These are phyloP conservation scores for Phytophthora sansomeana DNA, from an alignment of 352 stramenopile genomes.

Conservation along the genomic window DNA sequence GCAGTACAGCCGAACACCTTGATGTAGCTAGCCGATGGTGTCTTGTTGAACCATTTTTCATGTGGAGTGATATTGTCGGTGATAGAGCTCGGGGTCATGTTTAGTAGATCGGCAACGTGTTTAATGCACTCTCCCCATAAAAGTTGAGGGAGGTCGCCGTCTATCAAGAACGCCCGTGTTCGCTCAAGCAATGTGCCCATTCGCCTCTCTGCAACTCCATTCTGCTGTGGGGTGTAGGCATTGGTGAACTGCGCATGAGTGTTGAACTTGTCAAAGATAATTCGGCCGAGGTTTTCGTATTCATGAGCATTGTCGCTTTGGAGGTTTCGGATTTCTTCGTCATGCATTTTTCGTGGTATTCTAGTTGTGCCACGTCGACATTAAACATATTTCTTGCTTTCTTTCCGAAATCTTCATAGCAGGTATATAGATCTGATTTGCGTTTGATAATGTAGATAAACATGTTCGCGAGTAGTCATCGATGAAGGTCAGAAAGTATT, in stretches of 20 bases:
- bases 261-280: conserved; percentile 18
- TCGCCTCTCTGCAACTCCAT: conserved; percentile 20
- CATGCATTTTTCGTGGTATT: conserved; percentile 16
- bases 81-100: no score
- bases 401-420: conserved; percentile 26
- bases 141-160: conserved; percentile 11
- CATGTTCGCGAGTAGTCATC: conserved; percentile 30
- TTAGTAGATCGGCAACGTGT: no score
- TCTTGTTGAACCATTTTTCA: no score
- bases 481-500: conserved; percentile 33
- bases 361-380: background rate
- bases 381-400: conserved; percentile 21
- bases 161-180: conserved; percentile 11
- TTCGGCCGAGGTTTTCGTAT: conserved; percentile 21
- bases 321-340: no score
- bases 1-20: conserved; percentile 11
- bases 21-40: conserved; percentile 2
- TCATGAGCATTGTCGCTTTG: conserved; percentile 25
- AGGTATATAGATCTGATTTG: conserved; percentile 22
- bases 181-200: conserved; percentile 24
- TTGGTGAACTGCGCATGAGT: conserved; percentile 23
- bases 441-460: conserved; percentile 24
- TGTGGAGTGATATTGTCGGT: no score
- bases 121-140: conserved; percentile 10
- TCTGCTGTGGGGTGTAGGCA: conserved; percentile 26